Percentiles rank a stretch among this genome's conserved stretches.
Evolutionary conservation across 352 stramenopile species (phyloP).

Genomic region (Phytophthora nicotianae): DNA sequence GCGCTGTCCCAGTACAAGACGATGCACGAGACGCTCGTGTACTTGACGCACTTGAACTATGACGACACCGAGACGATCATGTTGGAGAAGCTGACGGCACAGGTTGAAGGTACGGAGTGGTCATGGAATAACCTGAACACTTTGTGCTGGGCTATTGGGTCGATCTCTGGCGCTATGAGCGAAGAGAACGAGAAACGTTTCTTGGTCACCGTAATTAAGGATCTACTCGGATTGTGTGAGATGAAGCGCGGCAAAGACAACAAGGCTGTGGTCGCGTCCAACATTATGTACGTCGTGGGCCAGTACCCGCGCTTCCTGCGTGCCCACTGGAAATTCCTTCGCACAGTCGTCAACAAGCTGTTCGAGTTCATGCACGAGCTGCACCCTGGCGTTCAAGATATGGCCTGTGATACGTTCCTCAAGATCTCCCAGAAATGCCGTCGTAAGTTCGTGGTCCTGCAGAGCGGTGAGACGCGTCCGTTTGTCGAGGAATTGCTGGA

Average conservation of each 20-base stretch:
- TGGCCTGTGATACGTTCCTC: slow-evolving; percentile 99
- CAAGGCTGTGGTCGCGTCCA: slow-evolving; percentile 99
- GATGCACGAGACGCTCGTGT: slow-evolving; percentile 99
- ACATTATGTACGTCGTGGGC: slow-evolving; percentile 99
- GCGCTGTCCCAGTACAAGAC: slow-evolving; percentile 99
- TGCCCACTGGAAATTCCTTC: slow-evolving; percentile 99
- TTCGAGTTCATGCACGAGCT: slow-evolving; percentile 99
- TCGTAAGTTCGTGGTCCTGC: slow-evolving; percentile 97
- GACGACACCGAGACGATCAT: slow-evolving; percentile 99
- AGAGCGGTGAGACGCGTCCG: slow-evolving; percentile 91
- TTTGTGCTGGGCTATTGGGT: slow-evolving; percentile 99
- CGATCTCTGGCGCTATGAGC: slow-evolving; percentile 98
- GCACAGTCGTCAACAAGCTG: slow-evolving; percentile 99
- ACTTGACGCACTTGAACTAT: slow-evolving; percentile 99
- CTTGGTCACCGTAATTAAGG: slow-evolving; percentile 99
- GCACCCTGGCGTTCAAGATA: slow-evolving; percentile 99
- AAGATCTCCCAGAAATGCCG: slow-evolving; percentile 99
- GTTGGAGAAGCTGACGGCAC: slow-evolving; percentile 96
- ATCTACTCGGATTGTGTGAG: slow-evolving; percentile 97
- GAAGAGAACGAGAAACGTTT: slow-evolving; percentile 99
- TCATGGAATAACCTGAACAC: slow-evolving; percentile 99
- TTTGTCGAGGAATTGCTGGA: slow-evolving; percentile 98
- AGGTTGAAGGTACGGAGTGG: slow-evolving; percentile 89
- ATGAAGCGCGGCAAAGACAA: slow-evolving; percentile 99
- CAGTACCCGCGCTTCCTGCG: slow-evolving; percentile 99